Evolutionary conservation across 371 early-diverging fungal species (phyloP), one percentile per base, ranked within the genome.

Genomic region (Apophysomyces trapeziformis): DNA sequence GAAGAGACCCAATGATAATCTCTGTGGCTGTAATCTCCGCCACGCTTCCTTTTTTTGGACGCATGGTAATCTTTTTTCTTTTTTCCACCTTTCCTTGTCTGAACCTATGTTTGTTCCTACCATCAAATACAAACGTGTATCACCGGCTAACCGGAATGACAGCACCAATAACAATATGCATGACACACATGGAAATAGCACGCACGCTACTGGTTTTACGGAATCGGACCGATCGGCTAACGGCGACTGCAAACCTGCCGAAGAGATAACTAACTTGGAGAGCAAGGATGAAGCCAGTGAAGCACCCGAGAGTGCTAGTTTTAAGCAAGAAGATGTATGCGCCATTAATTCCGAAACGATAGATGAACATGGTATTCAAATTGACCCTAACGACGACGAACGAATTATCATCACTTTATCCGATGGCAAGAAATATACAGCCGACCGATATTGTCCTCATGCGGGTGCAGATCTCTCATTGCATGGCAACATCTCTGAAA

Each of bases 391-490:
- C n/a, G 75, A 82, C 54, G 65, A 76, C 14, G 79, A 79, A 2
- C 68, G 79, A 2, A 71, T 83, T 32, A 63, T 80, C 7, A 54
- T 83, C 11, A 83, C 83, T 13, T 70, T 83, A 14, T 71, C 75
- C 4, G 68, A 73, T 38, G 83, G 83, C 7, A 70, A 69, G 54
- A 64, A 76, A 36, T 80, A 73, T 39, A 68, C 74, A 16, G 74
- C 81, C 5, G 81, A 83, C 63, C 75, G 81, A 35, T 83, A 83
- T 58, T 83, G 83, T 61, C 81, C 83, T n/a, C 83, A 83, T 68
- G 80, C 76, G n/a, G 81, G 81, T 4, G 81, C 81, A 2, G 83
- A 83, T 45, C 68, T 83, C 14, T 66, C 75, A 16, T 72, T 65
- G 58, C 72, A 73, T 45, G 83, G 79, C 7, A 70, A 73, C 61